Percentiles rank a stretch among this genome's conserved stretches.
Conservation (phyloP, 345 rosid species). For the Diplotaxis tenuifolia region DNA sequence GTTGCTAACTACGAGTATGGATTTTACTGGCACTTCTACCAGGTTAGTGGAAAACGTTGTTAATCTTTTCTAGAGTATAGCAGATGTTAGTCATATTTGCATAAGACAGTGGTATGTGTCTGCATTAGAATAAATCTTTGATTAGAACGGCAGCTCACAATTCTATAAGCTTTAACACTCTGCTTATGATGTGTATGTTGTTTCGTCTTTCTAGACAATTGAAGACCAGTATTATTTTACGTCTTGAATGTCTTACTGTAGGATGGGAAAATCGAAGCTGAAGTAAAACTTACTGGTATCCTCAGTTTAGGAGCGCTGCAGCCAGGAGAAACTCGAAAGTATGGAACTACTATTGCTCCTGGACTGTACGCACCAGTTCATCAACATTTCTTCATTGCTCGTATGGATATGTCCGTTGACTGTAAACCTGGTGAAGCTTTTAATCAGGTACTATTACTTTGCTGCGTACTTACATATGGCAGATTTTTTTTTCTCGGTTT, state of each 20-base stretch:
- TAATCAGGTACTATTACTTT: conserved; percentile 58
- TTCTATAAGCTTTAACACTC: not conserved
- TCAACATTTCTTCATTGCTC: conserved; percentile 90
- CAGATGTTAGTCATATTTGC: conserved; percentile 7
- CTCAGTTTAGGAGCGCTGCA: conserved; percentile 91
- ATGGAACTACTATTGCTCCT: conserved; percentile 90
- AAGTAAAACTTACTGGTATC: conserved; percentile 85
- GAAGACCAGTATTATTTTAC: conserved; percentile 9
- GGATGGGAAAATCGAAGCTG: conserved; percentile 96
- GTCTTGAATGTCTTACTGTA: conserved; percentile 37
- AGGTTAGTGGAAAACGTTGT: conserved; percentile 49
- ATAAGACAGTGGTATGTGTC: not conserved
- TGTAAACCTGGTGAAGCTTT: conserved; percentile 86
- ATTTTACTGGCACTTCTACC: conserved; percentile 92
- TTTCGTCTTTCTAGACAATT: conserved; percentile 4
- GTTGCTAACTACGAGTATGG: conserved; percentile 94
- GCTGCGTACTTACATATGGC: not conserved
- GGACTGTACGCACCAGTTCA: conserved; percentile 90
- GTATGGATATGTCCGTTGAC: conserved; percentile 91
- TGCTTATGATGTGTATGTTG: not conserved
- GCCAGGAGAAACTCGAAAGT: conserved; percentile 84
- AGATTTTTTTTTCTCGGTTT: conserved; percentile 6
- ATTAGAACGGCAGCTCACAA: conserved; percentile 6
- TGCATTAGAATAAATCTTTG: not conserved
- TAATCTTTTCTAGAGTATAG: conserved; percentile 10